Evolutionary conservation across 2,329 filamentous ascomycete genomes (phyloP), one percentile per base, ranked within the genome.

Genomic region (Phyllosticta ampelicida): DNA sequence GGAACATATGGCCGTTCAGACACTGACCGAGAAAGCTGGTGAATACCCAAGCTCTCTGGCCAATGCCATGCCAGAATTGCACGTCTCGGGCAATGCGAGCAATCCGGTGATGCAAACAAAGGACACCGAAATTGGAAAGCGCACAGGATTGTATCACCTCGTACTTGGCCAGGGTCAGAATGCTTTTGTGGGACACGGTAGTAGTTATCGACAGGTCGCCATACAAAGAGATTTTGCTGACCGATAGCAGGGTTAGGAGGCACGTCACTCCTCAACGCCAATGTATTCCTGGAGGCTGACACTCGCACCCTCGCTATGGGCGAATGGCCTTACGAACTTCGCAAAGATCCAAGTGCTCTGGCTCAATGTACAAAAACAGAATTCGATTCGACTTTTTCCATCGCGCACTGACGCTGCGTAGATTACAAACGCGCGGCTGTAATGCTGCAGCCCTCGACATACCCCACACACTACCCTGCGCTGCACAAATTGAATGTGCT

Each of bases 201-300:
- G 10, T 16, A n/a, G n/a, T n/a, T n/a, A 4, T 36, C 13, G 10
- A 44, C 23, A 71, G 68, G 21, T n/a, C 18, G 19, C 11, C 8
- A 26, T 9, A 26, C 13, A 11, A 13, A 29, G 18, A 28, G 18
- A 28, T 21, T 26, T 44, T 48, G 18, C 50, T 48, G 18, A 53
- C 16, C 9, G 3, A 5, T 2, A 8, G 9, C 49, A 80, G 77
- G 83, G 1, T 79, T 87, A 28, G 85, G 84, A 10, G 84, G 84
- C 9, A 85, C 83, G 1, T 85, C 82, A 66, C 67, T 87, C 26
- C 77, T 87, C 48, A 87, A 87, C 61, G 83, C 84, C 9, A 86
- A 86, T 64, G 80, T 87, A 1, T 87, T 85, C 63, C 71, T 86
- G 16, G 76, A 81, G 62, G 79, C 82, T 2, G 82, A 86, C 58